Evolutionary conservation across 2,329 filamentous ascomycete genomes (phyloP).

Genomic region (Fusarium tanahbumbuense): DNA sequence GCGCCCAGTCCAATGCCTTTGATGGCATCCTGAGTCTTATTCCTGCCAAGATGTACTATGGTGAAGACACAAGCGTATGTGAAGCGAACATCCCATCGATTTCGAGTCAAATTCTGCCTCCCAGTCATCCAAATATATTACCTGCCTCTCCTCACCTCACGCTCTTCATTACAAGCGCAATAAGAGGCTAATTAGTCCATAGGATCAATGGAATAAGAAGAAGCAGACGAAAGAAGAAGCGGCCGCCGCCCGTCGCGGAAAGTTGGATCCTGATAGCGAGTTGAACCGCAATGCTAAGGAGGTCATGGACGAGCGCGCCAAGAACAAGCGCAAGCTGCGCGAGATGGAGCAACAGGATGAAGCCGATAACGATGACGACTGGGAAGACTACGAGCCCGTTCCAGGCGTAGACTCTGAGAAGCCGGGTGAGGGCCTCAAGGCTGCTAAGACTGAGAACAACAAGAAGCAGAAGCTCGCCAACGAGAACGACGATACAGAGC

Average conservation of each 20-base stretch:
- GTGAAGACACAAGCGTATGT: constrained; percentile 84
- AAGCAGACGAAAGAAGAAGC: constrained; percentile 96
- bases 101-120: constrained; percentile 9
- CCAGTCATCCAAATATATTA: constrained; percentile 13
- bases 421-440: constrained; percentile 73
- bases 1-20: constrained; percentile 77
- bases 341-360: constrained; percentile 66
- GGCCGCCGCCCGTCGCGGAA: constrained; percentile 83
- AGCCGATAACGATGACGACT: constrained; percentile 59
- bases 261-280: constrained; percentile 89
- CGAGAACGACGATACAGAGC: constrained; percentile 42
- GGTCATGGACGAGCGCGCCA: constrained; percentile 83
- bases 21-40: constrained; percentile 89
- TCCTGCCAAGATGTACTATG: constrained; percentile 91
- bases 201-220: constrained; percentile 94
- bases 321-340: constrained; percentile 83
- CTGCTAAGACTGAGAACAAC: constrained; percentile 59
- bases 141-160: neutral
- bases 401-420: constrained; percentile 68
- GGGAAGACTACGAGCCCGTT: constrained; percentile 57
- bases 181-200: constrained; percentile 37
- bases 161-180: neutral
- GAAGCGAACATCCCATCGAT: constrained; percentile 13
- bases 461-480: constrained; percentile 64
- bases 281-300: constrained; percentile 87